Percentiles rank a stretch among this genome's conserved stretches.
phyloP scores from a whole-genome alignment of 164 flowering plant species.

The Pachysandra terminalis region DNA sequence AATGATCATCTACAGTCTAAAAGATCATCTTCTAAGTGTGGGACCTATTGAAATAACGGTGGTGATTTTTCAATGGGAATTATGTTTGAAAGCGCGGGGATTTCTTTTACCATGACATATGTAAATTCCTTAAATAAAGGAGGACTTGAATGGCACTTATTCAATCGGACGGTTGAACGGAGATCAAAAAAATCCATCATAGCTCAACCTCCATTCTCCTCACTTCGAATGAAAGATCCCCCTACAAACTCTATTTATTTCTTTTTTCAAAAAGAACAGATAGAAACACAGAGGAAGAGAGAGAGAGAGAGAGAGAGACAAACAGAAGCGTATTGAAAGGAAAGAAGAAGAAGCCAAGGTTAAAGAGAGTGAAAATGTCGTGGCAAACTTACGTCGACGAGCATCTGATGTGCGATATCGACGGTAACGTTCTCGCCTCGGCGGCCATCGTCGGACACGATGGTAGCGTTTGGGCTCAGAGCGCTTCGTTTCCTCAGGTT shows the following conservation, averaged over 20 bases:
- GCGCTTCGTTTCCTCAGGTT: constrained; percentile 50
- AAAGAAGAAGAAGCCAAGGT: not conserved
- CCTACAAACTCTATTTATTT: not conserved
- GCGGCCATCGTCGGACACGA: constrained; percentile 62
- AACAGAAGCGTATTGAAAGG: no score
- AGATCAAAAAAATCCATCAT: not conserved
- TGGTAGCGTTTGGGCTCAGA: constrained; percentile 66
- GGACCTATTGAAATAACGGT: no score
- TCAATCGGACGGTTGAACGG: not conserved
- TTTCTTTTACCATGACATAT: no score
- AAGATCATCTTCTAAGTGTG: no score
- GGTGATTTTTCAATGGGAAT: no score
- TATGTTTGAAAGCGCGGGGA: not conserved
- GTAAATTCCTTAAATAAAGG: not conserved
- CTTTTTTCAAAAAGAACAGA: no score
- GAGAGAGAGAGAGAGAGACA: not conserved
- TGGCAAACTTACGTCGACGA: constrained; percentile 64
- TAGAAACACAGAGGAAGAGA: not conserved
- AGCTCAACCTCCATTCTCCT: not conserved
- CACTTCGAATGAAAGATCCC: not conserved
- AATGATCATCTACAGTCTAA: no score
- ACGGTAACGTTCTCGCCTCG: constrained; percentile 35
- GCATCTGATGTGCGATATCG: constrained; percentile 62
- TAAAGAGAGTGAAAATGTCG: constrained; percentile 36
- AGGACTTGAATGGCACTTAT: constrained; percentile 5